These are phyloP conservation scores for Candida mattraensis DNA, from an alignment of 805 yeast genomes.

Conservation along the genomic window DNA sequence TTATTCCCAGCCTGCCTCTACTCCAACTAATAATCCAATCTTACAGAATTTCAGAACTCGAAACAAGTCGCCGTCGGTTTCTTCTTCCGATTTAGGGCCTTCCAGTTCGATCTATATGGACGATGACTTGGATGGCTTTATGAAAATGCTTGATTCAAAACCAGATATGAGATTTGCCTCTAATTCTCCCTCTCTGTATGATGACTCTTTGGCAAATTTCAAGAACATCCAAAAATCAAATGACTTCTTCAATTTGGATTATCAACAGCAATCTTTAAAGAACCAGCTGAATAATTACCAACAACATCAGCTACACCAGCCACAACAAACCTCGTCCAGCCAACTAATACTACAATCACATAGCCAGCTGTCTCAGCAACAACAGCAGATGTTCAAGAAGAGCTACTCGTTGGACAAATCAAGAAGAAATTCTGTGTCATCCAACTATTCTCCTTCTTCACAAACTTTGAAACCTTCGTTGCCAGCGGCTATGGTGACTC, in stretches of 20 bases:
- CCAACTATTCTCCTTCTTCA: constrained; percentile 26
- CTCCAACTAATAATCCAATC: constrained; percentile 21
- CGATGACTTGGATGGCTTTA: constrained; percentile 35
- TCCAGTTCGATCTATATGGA: constrained; percentile 29
- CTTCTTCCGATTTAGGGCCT: constrained; percentile 29
- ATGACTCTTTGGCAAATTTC: constrained; percentile 30
- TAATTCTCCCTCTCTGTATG: constrained; percentile 27
- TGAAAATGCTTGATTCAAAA: constrained; percentile 36
- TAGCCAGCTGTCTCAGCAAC: constrained; percentile 2
- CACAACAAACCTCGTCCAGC: constrained; percentile 5
- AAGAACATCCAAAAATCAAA: constrained; percentile 29
- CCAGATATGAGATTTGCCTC: constrained; percentile 36
- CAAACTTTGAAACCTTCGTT: constrained; percentile 20
- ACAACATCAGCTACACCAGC: too few species aligned
- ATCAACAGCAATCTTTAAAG: constrained; percentile 13
- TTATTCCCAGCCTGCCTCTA: constrained; percentile 13
- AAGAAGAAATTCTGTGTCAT: constrained; percentile 24
- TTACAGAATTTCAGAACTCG: constrained; percentile 27
- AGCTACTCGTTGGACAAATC: constrained; percentile 15
- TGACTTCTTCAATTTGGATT: constrained; percentile 23
- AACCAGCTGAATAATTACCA: too few species aligned
- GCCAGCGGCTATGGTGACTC: constrained; percentile 24
- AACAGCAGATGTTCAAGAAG: constrained; percentile 16
- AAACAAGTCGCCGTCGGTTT: constrained; percentile 24
- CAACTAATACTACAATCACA: constrained; percentile 10